These are phyloP conservation scores for Luffa acutangula DNA, from an alignment of 306 rosid species.

Conservation along the genomic window DNA sequence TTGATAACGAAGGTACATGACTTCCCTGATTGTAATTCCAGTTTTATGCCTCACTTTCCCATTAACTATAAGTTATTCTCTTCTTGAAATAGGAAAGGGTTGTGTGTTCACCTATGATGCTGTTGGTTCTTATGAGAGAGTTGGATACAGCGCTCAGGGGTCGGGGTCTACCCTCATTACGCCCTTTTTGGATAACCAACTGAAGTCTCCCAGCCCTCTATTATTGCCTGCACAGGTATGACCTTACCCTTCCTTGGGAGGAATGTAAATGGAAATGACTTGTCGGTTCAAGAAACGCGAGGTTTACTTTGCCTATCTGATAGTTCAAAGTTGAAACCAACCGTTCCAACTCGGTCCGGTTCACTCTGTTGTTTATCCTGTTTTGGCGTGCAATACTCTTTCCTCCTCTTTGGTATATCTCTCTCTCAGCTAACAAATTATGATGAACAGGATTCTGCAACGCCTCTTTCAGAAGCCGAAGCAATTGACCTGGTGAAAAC, in stretches of 20 bases:
- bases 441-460: constrained; percentile 67
- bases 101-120: constrained; percentile 98
- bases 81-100: constrained; percentile 64
- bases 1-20: constrained; percentile 76
- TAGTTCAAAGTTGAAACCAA: background rate
- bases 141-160: constrained; percentile 94
- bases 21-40: constrained; percentile 7
- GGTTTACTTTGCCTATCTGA: background rate
- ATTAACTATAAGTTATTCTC: background rate
- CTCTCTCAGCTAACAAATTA: background rate
- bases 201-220: constrained; percentile 91
- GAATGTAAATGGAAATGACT: background rate
- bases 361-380: background rate
- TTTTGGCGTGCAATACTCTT: background rate
- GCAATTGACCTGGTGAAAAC: constrained; percentile 83
- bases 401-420: background rate
- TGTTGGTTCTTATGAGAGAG: constrained; percentile 99
- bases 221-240: constrained; percentile 69
- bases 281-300: background rate
- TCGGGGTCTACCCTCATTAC: constrained; percentile 92
- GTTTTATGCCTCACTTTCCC: constrained; percentile 9
- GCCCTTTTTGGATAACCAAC: constrained; percentile 82
- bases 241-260: background rate
- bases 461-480: constrained; percentile 81
- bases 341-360: background rate